Percentiles rank a stretch among this genome's conserved stretches.
Conservation (phyloP, 257 asterid genomes). For the Lycium ferocissimum region DNA sequence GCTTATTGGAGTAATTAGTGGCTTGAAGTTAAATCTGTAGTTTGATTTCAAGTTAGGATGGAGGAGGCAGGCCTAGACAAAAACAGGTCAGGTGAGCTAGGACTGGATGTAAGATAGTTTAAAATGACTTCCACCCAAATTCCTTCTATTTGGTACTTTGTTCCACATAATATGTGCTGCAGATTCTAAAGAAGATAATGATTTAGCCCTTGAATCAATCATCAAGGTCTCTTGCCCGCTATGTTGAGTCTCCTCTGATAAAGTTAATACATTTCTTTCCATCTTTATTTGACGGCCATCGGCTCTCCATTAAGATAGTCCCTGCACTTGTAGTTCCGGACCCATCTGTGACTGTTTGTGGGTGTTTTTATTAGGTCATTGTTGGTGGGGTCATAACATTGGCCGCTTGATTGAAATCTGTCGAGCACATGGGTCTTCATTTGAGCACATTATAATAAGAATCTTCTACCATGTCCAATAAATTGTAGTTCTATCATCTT, state of each 20-base stretch:
- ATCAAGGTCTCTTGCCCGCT: background rate
- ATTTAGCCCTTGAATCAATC: conserved; percentile 13
- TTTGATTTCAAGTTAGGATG: conserved; percentile 15
- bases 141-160: conserved; percentile 1
- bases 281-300: conserved; percentile 20
- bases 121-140: conserved; percentile 25
- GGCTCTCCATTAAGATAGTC: conserved; percentile 21
- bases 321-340: conserved; percentile 31
- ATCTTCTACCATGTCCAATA: conserved; percentile 24
- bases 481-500: background rate
- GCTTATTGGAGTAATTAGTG: background rate
- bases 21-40: background rate
- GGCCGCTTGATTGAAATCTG: conserved; percentile 15
- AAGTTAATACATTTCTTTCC: background rate
- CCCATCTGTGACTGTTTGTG: conserved; percentile 38
- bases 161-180: conserved; percentile 1
- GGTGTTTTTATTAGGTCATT: conserved; percentile 25
- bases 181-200: conserved; percentile 17
- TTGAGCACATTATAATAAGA: conserved; percentile 14
- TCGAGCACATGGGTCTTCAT: conserved; percentile 30
- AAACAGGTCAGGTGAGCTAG: conserved; percentile 23
- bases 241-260: conserved; percentile 21
- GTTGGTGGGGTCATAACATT: conserved; percentile 22
- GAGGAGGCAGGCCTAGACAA: conserved; percentile 16
- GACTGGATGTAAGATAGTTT: background rate